Percentiles rank a stretch among this genome's conserved stretches.
Evolutionary conservation across 2,329 filamentous ascomycete genomes (phyloP).

Genomic region (Thielaviopsis euricoi): DNA sequence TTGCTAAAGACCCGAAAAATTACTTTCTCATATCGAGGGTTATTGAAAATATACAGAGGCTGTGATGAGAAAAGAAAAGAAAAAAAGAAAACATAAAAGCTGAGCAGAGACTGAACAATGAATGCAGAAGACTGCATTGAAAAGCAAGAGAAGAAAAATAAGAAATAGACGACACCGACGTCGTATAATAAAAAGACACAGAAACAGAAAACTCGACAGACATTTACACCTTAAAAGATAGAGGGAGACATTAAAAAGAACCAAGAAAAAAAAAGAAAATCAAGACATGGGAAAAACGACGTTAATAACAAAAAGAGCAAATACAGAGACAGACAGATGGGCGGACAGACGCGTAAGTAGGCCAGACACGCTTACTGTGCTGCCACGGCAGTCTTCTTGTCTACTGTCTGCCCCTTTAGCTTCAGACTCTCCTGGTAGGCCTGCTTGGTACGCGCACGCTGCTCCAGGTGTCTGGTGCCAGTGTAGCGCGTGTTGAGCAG

Average conservation of each 20-base stretch:
- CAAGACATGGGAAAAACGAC: not conserved
- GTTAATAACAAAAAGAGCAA: not conserved
- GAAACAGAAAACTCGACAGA: not conserved
- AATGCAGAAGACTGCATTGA: not conserved
- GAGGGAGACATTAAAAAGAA: not conserved
- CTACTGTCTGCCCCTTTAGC: not conserved
- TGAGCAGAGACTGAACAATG: not conserved
- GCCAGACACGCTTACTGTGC: not conserved
- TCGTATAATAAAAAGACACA: not conserved
- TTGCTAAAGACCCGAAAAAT: not conserved
- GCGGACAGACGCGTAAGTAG: too few relatives aligned
- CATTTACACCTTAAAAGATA: not conserved
- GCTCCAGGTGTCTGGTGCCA: conserved; percentile 33
- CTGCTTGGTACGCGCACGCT: conserved; percentile 5
- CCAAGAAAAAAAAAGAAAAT: not conserved
- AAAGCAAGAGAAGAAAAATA: not conserved
- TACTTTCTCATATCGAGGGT: too few relatives aligned
- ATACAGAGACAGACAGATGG: conserved; percentile 1
- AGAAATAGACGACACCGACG: not conserved
- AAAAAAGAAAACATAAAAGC: not conserved
- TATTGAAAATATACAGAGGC: not conserved
- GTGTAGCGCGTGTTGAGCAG: conserved; percentile 70
- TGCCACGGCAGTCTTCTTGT: not conserved
- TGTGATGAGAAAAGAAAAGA: not conserved
- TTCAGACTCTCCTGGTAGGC: conserved; percentile 1